Evolutionary conservation across 1,284 basidiomycete species (phyloP), one percentile per base, ranked within the genome.

Genomic region (Violaceomyces palustris): DNA sequence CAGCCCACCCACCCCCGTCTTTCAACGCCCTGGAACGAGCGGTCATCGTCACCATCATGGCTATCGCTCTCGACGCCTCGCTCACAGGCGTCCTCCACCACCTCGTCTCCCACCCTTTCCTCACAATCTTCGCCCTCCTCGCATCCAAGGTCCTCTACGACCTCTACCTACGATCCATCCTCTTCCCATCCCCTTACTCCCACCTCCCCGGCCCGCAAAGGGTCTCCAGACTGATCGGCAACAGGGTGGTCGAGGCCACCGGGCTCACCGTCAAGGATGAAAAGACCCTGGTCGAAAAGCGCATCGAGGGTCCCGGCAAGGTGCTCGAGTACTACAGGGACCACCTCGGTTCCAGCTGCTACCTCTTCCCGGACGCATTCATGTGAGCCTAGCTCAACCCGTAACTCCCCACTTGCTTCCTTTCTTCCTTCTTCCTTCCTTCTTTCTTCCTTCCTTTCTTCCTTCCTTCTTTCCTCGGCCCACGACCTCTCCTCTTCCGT

Each of bases 181-280:
- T 55, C 10, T 53, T 54, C 19, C 56, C 56, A 3, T 60, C 56
- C 0, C 46, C 52, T 15, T 60, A 49, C 32, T 45, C 42, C 10
- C 15, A 39, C n/a, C 42, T 60, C 0, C 56, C 56, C 5, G 31
- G 39, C 1, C 51, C 56, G 2, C 10, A 40, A 22, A 42, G 48
- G 3, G 42, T 42, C 2, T 51, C 47, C 7, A 50, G 45, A 32
- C 24, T 54, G 23, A 34, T 55, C 26, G 56, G 56, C 1, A 45
- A 50, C 21, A 47, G 56, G 1, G 19, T 48, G 1, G 51, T 51
- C 27, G 56, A 60, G 35, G 50, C 56, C 3, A 43, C 47, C 29
- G 51, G 47, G 1, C 39, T 55, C 28, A 41, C 34, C 39, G 43
- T 45, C 39, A 34, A 11, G 27, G 32, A 40, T 19, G 29, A 40